A percentile compares a stretch with the other conserved stretches of the same genome.
phyloP scores from a whole-genome alignment of 345 rosid genomes.

The Turnera subulata region DNA sequence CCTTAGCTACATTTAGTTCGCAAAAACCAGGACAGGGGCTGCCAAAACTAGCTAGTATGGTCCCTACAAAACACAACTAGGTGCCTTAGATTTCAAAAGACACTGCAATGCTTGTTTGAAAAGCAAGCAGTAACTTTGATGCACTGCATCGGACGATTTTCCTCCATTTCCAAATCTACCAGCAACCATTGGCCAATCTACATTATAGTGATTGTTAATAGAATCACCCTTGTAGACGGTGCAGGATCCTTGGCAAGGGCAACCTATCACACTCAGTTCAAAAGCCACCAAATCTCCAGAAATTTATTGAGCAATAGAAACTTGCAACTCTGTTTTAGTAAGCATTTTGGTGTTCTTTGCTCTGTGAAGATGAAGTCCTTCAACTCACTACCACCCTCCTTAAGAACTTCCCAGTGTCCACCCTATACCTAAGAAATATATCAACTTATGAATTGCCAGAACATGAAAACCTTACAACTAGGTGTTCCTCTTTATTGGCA shows the following conservation, averaged over 20 bases:
- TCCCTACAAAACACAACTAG: too few relatives aligned
- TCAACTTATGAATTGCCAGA: not conserved
- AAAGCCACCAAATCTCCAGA: conserved; percentile 25
- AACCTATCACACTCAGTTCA: conserved; percentile 57
- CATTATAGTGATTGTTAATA: too few relatives aligned
- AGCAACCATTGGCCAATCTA: too few relatives aligned
- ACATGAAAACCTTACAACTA: not conserved
- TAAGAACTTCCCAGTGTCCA: conserved; percentile 61
- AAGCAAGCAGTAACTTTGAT: too few relatives aligned
- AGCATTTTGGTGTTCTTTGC: conserved; percentile 47
- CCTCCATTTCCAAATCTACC: too few relatives aligned
- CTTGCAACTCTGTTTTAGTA: conserved; percentile 57
- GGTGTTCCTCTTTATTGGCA: too few relatives aligned
- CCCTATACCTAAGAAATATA: conserved; percentile 35
- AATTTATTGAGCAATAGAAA: conserved; percentile 33
- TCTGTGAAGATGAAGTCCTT: conserved; percentile 50
- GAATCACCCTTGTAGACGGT: conserved; percentile 58
- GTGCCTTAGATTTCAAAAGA: too few relatives aligned
- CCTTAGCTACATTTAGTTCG: too few relatives aligned
- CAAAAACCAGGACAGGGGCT: too few relatives aligned
- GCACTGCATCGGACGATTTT: too few relatives aligned
- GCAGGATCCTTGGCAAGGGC: conserved; percentile 72
- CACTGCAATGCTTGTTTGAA: too few relatives aligned
- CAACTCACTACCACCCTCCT: conserved; percentile 37
- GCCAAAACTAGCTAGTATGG: too few relatives aligned